Evolutionary conservation across 352 stramenopile genomes (phyloP).

Genomic region (Plasmopara muralis): DNA sequence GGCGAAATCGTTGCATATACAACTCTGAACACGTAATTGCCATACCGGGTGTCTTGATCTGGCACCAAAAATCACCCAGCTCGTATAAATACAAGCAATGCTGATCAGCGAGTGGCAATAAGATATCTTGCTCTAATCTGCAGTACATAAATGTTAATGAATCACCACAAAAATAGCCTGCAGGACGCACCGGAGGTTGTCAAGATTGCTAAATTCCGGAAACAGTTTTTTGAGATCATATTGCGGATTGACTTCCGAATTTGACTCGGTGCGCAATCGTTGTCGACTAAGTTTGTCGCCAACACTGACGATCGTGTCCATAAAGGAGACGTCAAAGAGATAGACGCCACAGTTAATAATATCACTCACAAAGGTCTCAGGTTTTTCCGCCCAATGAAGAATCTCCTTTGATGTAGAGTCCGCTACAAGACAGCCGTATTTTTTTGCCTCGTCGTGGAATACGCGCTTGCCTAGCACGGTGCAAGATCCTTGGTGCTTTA

Average conservation of each 20-base stretch:
- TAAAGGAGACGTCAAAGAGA: constrained; percentile 75
- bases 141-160: constrained; percentile 9
- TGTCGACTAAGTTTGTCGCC: constrained; percentile 77
- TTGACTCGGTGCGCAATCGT: constrained; percentile 68
- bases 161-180: neutral
- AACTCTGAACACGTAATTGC: constrained; percentile 86
- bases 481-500: constrained; percentile 62
- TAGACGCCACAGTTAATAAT: constrained; percentile 90
- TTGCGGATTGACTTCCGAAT: constrained; percentile 56
- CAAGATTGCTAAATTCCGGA: constrained; percentile 78
- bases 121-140: constrained; percentile 79
- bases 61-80: constrained; percentile 85
- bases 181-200: constrained; percentile 63
- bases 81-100: constrained; percentile 71
- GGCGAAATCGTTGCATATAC: constrained; percentile 88
- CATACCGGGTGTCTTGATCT: constrained; percentile 88
- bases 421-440: constrained; percentile 82
- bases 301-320: constrained; percentile 70
- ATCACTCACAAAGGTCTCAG: constrained; percentile 86
- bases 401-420: constrained; percentile 76
- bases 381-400: constrained; percentile 85
- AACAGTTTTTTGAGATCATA: constrained; percentile 85
- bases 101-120: constrained; percentile 75
- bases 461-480: constrained; percentile 84
- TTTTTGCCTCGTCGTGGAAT: constrained; percentile 84